Base-by-base conservation (phyloP, 1,139 yeast genomes). In the Scheffersomyces illinoinensis region DNA sequence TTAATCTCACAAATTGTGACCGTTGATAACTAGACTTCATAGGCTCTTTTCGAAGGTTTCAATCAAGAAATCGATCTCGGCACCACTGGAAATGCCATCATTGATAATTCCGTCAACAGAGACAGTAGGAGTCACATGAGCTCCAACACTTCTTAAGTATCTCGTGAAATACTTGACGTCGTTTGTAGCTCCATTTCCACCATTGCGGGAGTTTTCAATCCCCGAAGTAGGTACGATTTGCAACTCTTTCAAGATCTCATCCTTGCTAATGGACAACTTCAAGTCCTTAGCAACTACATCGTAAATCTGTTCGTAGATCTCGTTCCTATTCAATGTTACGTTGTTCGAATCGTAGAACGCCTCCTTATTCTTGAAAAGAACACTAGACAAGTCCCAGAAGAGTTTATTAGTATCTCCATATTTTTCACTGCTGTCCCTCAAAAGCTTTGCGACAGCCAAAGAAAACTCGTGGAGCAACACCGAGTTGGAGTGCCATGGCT, bases 401-500 rank as follows among this genome's bases (percentile, higher is more conserved):
- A 77, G 71, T 24, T 63, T 57, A 59, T 75, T 73, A 50, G 78
- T 66, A 52, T 67, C 64, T 12, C 64, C 68, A 8, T 56, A 55
- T 14, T 33, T 33, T 8, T 58, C 65, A 17, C 52, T 58, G 49
- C 62, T 54, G 6, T 77, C 81, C 10, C 93, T 87, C 39, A 82
- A 81, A 55, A 88, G 71, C 59, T 79, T 77, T 12, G 90, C 89
- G 46, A 89, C 87, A 0, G 88, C 95, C 53, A 92, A 73, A 0
- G 90, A 83, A 53, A 91, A 90, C 68, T 92, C 97, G 68, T 89
- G 88, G 53, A 88, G 78, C 54, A 85, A 76, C 10, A 84, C 82
- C 0, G 93, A 88, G 57, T 85, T 83, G 46, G 95, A 88, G 70
- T 91, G 97, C 97, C 97, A 91, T 64, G 96, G 95, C 73, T 91